These are phyloP conservation scores for Xylaria sp. DNA, from an alignment of 2,329 filamentous ascomycete species.

Conservation along the genomic window DNA sequence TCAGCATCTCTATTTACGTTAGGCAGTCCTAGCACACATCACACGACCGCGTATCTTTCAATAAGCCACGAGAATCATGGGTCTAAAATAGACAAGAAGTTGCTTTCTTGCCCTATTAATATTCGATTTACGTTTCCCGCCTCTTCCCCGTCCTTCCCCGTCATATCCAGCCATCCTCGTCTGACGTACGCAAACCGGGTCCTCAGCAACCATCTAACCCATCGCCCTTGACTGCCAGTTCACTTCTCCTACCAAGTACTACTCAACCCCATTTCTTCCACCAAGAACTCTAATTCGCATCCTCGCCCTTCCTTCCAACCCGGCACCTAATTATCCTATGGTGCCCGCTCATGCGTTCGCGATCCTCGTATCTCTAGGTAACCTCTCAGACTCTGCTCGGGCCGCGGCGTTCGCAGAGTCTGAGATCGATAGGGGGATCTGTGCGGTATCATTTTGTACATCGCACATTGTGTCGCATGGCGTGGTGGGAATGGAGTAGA, in stretches of 20 bases:
- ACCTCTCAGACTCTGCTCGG: constrained; percentile 12
- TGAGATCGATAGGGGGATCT: neutral
- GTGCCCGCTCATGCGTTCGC: neutral
- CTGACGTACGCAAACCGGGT: too few relatives aligned
- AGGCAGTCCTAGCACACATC: too few relatives aligned
- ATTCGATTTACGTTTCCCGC: neutral
- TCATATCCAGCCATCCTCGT: neutral
- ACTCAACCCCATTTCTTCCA: neutral
- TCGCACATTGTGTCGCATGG: neutral
- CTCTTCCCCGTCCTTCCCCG: neutral
- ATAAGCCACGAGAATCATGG: too few relatives aligned
- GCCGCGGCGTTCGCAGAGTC: constrained; percentile 29
- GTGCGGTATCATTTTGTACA: neutral
- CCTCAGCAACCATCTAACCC: neutral
- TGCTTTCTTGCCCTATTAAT: neutral
- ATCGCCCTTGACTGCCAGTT: neutral
- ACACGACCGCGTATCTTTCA: too few relatives aligned
- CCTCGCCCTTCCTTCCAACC: too few relatives aligned
- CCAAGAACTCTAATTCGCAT: neutral
- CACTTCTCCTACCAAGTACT: neutral
- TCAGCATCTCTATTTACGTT: too few relatives aligned
- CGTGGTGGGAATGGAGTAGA: neutral
- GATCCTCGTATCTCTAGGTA: neutral
- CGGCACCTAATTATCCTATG: neutral
- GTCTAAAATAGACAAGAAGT: too few relatives aligned